Percentiles rank a stretch among this genome's conserved stretches.
These are phyloP conservation scores for Alloteropsis semialata DNA, from an alignment of 176 grass and related monocot genomes.

Conservation along the genomic window DNA sequence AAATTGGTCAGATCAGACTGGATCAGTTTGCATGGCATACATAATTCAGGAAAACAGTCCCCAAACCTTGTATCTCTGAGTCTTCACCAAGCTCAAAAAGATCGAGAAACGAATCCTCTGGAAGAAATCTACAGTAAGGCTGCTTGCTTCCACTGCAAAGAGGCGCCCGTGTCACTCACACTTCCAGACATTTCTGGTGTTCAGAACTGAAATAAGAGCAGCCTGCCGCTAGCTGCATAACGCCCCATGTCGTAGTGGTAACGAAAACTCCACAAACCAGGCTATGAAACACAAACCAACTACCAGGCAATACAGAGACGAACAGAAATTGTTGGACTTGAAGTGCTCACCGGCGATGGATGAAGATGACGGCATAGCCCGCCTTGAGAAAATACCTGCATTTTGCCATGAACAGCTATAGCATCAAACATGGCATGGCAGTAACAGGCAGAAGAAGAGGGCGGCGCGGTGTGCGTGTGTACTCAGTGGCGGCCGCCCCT, in stretches of 20 bases:
- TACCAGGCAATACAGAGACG: neutral
- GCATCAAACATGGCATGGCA: neutral
- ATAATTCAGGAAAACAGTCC: slow-evolving; percentile 19
- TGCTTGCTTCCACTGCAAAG: slow-evolving; percentile 86
- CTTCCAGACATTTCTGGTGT: neutral
- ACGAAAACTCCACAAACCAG: neutral
- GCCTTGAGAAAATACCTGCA: slow-evolving; percentile 78
- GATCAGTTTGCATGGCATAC: neutral
- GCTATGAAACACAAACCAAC: neutral
- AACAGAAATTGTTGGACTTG: neutral
- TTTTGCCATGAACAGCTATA: neutral
- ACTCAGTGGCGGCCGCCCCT: slow-evolving; percentile 82
- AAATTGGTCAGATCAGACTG: neutral
- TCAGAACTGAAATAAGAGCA: slow-evolving; percentile 26
- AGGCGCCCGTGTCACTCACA: slow-evolving; percentile 17
- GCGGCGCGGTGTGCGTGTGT: neutral
- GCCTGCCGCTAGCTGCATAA: neutral
- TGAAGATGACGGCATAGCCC: slow-evolving; percentile 72
- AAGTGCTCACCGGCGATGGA: slow-evolving; percentile 56
- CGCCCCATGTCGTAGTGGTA: neutral
- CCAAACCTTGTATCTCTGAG: slow-evolving; percentile 80
- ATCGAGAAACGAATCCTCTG: slow-evolving; percentile 82
- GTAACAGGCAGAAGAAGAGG: neutral
- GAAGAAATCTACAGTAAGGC: slow-evolving; percentile 79
- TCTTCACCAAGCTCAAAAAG: slow-evolving; percentile 65